Base-by-base conservation (phyloP, 306 rosid genomes). In the Vigna nakashimae region DNA sequence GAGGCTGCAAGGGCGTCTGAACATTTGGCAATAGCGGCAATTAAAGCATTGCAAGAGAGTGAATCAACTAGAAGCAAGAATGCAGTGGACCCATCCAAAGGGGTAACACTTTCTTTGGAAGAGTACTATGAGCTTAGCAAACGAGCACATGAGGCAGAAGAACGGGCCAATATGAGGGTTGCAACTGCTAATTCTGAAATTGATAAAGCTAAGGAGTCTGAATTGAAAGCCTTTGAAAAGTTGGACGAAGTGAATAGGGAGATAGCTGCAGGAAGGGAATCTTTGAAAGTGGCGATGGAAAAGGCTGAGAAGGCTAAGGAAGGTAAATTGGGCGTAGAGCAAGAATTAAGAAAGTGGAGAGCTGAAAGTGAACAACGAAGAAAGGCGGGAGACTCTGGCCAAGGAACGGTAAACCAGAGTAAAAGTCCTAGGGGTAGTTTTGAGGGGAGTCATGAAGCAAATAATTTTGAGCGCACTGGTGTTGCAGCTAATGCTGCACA, bases 1-100 rank as follows among this genome's bases (percentile, higher is more conserved):
- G 99, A 96, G 74, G 99, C 99, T 55, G 93, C 98, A 15, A 93
- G 70, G 87, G 98, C 99, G 79, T 92, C 98, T 32, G 99, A 96
- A 80, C 88, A 73, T 79, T 79, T 93, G 82, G 99, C 98, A 1
- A 75, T 93, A 62, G 93, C 92, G 53, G 99, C 99, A 74, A 93
- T 96, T 77, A 96, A 96, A 86, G 99, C 99, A 58, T 84, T 96
- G 82, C 86, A 88, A 77, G 99, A 93, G 85, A 96, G 99, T 56
- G 98, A 92, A 84, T 76, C 86, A 46, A 84, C 97, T 56, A 83
- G 90, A 83, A 74, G 79, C 74, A 73, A 76, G 15, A 86, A 73
- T 8, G 84, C 83, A 69, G 65, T 78, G 34, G 93, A 93, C 82
- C 89, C 94, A 17, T 76, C 88, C 30, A 30, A 84, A 1, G 92